Evolutionary conservation across 106 monocot genomes (phyloP), one percentile per base, ranked within the genome.

Genomic region (Gastrodia elata): DNA sequence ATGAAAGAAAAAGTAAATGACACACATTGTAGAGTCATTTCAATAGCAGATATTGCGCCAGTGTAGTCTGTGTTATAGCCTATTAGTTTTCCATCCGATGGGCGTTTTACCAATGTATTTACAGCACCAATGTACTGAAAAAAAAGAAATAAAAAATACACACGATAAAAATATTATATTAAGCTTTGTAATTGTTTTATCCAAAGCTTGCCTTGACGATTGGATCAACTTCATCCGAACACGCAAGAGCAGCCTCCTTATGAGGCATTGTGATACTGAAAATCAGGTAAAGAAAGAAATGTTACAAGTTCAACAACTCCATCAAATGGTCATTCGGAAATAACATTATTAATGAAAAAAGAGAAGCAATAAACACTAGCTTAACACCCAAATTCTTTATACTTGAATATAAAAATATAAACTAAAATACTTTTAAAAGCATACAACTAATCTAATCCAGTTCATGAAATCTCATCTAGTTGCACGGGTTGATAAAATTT

Each of bases 31-130:
- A 97, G 80, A 64, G 88, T 93, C 82, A 91, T 90, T 78, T 98
- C 97, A 73, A 98, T 93, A n/a, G 96, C 96, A 81, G 96, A 97
- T 76, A 97, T 93, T 44, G 97, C 90, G 77, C 88, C 97, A 75
- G 84, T 71, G 40, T 91, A 98, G 79, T 98, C 97, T 68, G 97
- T 98, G 71, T 98, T 98, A 69, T 91, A 98, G 36, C 97, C 97
- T 36, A 91, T 59, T 82, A 91, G 59, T 57, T 93, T 98, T 72
- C 93, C 97, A 83, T 98, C 91, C 70, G 64, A 71, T 70, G 86
- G 82, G 64, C 92, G 84, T 52, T 72, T 84, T 39, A 91, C 76
- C 61, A 98, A 82, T 56, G 97, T 93, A 74, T 93, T 98, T 59
- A 93, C 93, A 55, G 97, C 97, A 40, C 97, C 97, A 68, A 98